Evolutionary conservation across 2,329 filamentous ascomycete species (phyloP).

Genomic region (Aspergillus luchuensis): DNA sequence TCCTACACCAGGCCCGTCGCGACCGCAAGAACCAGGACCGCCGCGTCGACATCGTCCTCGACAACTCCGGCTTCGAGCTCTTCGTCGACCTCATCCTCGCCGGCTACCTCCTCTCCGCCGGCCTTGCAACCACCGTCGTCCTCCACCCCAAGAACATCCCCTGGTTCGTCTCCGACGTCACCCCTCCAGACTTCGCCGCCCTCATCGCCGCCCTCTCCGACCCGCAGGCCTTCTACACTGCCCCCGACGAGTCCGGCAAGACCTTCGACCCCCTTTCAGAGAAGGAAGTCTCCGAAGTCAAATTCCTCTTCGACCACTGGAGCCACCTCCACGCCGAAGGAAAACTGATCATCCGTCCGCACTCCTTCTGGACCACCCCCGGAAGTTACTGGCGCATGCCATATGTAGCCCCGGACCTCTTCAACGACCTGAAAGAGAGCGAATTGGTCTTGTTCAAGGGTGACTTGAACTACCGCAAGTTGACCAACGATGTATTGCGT

Average conservation of each 20-base stretch:
- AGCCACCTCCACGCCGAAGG: constrained; percentile 77
- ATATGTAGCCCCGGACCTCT: constrained; percentile 64
- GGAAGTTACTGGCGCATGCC: constrained; percentile 91
- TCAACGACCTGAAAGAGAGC: constrained; percentile 75
- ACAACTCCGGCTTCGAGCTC: constrained; percentile 96
- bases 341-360: constrained; percentile 77
- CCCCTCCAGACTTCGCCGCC: constrained; percentile 81
- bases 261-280: constrained; percentile 65
- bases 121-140: constrained; percentile 81
- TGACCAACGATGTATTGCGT: constrained; percentile 75
- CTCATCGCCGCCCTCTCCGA: constrained; percentile 77
- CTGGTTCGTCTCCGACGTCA: constrained; percentile 97
- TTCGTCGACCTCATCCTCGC: constrained; percentile 93
- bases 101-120: constrained; percentile 81
- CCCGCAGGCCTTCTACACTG: constrained; percentile 76
- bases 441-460: constrained; percentile 96
- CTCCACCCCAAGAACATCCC: constrained; percentile 93
- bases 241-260: constrained; percentile 65
- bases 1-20: constrained; percentile 66
- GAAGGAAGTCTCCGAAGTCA: constrained; percentile 66
- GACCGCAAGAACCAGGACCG: constrained; percentile 65
- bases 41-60: constrained; percentile 89
- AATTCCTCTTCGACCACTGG: constrained; percentile 83
- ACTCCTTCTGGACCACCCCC: constrained; percentile 85
- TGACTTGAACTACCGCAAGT: constrained; percentile 92